Evolutionary conservation across 257 asterid genomes (phyloP).

Genomic region (Marsdenia floribunda): DNA sequence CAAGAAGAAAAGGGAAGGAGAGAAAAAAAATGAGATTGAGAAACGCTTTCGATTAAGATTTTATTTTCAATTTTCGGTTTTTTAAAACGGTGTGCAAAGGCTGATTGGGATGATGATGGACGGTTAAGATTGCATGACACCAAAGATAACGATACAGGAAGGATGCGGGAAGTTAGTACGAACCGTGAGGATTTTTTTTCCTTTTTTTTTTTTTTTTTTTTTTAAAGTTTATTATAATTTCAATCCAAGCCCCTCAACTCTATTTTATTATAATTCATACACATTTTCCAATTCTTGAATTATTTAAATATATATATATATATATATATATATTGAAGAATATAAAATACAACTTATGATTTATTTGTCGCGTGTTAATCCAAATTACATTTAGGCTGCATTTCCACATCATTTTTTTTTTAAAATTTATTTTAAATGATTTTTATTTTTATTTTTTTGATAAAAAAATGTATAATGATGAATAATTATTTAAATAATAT

Average conservation of each 20-base stretch:
- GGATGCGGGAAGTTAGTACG: not conserved
- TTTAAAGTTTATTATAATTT: not conserved
- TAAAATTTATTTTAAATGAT: too few species aligned
- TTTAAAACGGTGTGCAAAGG: not conserved
- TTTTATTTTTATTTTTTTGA: too few species aligned
- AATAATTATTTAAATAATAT: too few species aligned
- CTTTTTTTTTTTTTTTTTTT: not conserved
- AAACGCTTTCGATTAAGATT: slow-evolving; percentile 1
- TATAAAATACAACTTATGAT: too few species aligned
- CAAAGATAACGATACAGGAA: slow-evolving; percentile 10
- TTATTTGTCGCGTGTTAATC: too few species aligned
- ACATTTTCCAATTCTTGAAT: too few species aligned
- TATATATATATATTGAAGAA: too few species aligned
- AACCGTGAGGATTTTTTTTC: too few species aligned
- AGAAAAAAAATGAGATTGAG: slow-evolving; percentile 25
- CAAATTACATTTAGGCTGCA: too few species aligned
- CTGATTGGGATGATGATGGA: slow-evolving; percentile 12
- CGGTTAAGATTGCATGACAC: slow-evolving; percentile 15
- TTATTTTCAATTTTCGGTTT: slow-evolving; percentile 13
- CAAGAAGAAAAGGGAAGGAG: slow-evolving; percentile 18
- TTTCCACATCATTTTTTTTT: too few species aligned
- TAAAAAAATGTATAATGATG: too few species aligned
- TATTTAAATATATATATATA: too few species aligned
- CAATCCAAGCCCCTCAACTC: not conserved
- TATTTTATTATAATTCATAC: not conserved